These are phyloP conservation scores for Cryphonectria naterciae DNA, from an alignment of 2,329 filamentous ascomycete species.

Conservation along the genomic window DNA sequence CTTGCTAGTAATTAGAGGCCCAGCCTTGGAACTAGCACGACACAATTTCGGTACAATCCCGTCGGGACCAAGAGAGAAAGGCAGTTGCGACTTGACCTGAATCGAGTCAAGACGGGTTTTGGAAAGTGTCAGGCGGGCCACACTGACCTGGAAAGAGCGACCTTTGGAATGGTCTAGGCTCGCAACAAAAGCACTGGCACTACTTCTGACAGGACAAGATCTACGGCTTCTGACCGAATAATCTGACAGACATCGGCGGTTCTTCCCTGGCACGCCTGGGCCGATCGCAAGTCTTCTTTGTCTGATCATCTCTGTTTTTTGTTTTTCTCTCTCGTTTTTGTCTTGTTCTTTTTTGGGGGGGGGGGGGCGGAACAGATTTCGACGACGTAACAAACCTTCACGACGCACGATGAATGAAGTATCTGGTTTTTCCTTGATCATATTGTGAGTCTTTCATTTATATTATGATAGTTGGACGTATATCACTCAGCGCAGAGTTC, in stretches of 20 bases:
- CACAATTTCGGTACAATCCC: neutral
- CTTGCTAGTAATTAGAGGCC: neutral
- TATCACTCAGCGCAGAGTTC: neutral
- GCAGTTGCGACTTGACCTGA: neutral
- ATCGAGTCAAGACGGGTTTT: neutral
- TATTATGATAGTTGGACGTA: neutral
- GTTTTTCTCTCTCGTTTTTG: neutral
- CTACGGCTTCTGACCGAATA: constrained; percentile 8
- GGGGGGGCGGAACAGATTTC: neutral
- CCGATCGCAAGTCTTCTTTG: neutral
- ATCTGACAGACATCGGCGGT: neutral
- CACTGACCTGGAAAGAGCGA: neutral
- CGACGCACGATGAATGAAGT: neutral
- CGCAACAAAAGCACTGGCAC: neutral
- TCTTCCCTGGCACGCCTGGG: neutral
- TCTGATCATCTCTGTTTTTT: too few relatives aligned
- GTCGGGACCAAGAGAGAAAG: neutral
- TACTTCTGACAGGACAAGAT: neutral
- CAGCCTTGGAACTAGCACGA: neutral
- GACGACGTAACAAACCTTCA: neutral
- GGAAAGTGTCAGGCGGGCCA: neutral
- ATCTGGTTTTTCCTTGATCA: neutral
- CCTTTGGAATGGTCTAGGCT: constrained; percentile 7
- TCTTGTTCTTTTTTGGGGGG: neutral
- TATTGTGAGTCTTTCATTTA: neutral